Base-by-base conservation (phyloP, 2,329 filamentous ascomycete genomes). In the Hymenoscyphus linearis region DNA sequence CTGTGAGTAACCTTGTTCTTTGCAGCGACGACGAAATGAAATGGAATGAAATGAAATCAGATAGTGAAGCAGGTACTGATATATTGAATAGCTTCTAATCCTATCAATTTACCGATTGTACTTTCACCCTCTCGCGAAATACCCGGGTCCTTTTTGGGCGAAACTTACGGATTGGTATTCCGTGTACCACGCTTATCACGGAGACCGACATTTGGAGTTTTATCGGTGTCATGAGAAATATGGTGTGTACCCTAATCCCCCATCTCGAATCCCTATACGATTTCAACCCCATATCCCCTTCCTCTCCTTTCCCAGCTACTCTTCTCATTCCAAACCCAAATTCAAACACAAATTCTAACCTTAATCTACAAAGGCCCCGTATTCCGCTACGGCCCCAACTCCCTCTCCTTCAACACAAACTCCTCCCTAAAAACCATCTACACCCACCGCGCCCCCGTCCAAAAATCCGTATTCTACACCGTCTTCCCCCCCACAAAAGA, bases 311-410 rank as follows among this genome's bases (percentile, higher is more conserved):
- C 40, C 40, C 10, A 1, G n/a, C n/a, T 1, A 1, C 40, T 47
- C 4, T 9, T 1, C 31, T 31, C 6, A 7, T 2, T 31, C 4
- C 10, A n/a, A n/a, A n/a, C 7, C 7, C 9, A 22, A 47, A n/a
- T 10, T 18, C 40, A n/a, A 22, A 44, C n/a, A 44, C 10, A 44
- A 22, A n/a, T 16, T 7, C 40, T 44, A 22, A 44, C 18, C 10
- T 13, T 3, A 5, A 25, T 22, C 18, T 10, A 47, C 40, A 31
- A 7, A 47, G 40, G 40, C 67, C 77, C 79, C n/a, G 74, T 85
- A 57, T 88, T 93, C n/a, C 88, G 91, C 31, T 90, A 88, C 66
- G 89, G 88, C 0, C 91, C 91, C 52, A 91, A 91, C 74, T 85
- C 84, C 63, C 77, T 96, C 50, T 90, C 87, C 0, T 84, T 96